Conservation (phyloP, 75 land plant genomes). For the Azolla pinnata region DNA sequence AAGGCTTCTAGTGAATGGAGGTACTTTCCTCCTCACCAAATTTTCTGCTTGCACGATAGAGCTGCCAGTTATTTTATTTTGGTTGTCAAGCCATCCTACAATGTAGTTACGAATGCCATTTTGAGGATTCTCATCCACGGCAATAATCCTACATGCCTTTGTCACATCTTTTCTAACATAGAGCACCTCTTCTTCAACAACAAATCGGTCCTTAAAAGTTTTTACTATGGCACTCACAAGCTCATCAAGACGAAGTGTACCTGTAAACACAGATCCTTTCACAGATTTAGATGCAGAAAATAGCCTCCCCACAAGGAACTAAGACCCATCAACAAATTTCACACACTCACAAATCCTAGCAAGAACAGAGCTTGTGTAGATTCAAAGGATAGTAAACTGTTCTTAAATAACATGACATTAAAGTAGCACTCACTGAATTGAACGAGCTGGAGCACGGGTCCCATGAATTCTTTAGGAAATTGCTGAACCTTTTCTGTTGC, state of each 20-base stretch:
- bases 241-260: constrained; percentile 29
- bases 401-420: too few species aligned
- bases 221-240: constrained; percentile 29
- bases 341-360: too few species aligned
- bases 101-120: constrained; percentile 24
- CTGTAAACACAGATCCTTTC: constrained; percentile 18
- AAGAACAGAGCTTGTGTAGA: too few species aligned
- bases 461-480: constrained; percentile 65
- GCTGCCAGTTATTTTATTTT: constrained; percentile 14
- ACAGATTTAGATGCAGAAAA: too few species aligned
- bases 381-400: too few species aligned
- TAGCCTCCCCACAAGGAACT: too few species aligned
- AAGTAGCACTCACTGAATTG: constrained; percentile 95
- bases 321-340: too few species aligned
- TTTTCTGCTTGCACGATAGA: constrained; percentile 29
- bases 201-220: constrained; percentile 29
- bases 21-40: constrained; percentile 53
- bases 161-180: constrained; percentile 16
- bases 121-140: constrained; percentile 16
- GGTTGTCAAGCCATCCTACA: constrained; percentile 36
- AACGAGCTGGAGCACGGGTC: constrained; percentile 48
- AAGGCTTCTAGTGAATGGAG: constrained; percentile 49
- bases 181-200: constrained; percentile 34
- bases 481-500: constrained; percentile 60
- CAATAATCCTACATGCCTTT: constrained; percentile 23